Evolutionary conservation across 1,139 yeast species (phyloP), one percentile per base, ranked within the genome.

Genomic region (Candida sanyaensis): DNA sequence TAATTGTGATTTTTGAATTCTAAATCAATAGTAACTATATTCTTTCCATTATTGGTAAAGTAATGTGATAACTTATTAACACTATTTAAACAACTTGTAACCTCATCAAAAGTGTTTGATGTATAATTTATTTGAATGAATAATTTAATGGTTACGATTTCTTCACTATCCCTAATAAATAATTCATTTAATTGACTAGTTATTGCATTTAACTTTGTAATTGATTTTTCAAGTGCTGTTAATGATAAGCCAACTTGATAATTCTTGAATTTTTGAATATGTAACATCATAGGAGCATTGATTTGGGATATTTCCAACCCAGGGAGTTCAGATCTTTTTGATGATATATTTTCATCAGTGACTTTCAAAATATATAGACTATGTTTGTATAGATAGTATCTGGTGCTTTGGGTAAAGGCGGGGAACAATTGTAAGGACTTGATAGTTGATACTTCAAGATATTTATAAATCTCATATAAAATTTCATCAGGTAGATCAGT

Each of bases 111-210:
- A 1, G 51, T 42, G 21, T 46, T 49, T 33, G 53, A 45, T 11
- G 54, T 45, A 44, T 55, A 55, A 38, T 50, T 50, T 26, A 54
- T 42, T 37, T 50, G 49, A 13, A 55, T 51, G 21, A 44, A 48
- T 31, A 53, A 29, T 37, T 50, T 50, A 13, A 51, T 68, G 48
- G 73, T 57, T 27, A 64, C 54, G 12, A 10, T 9, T 26, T 58
- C 63, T 55, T 65, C 27, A 10, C 32, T 13, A 27, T 37, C 26
- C 26, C 32, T 12, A 27, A 13, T 13, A 37, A 13, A 37, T 28
- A n/a, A 41, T 42, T 51, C 53, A 23, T 26, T 26, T 26, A 26
- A 26, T 26, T 26, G 6, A 26, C 9, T 26, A 6, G 28, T 73
- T 68, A 48, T 55, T 53, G 5, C 58, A 43, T 61, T 55, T 49